These are phyloP conservation scores for Cladosporium sp. DNA, from an alignment of 2,329 filamentous ascomycete genomes.

Conservation along the genomic window DNA sequence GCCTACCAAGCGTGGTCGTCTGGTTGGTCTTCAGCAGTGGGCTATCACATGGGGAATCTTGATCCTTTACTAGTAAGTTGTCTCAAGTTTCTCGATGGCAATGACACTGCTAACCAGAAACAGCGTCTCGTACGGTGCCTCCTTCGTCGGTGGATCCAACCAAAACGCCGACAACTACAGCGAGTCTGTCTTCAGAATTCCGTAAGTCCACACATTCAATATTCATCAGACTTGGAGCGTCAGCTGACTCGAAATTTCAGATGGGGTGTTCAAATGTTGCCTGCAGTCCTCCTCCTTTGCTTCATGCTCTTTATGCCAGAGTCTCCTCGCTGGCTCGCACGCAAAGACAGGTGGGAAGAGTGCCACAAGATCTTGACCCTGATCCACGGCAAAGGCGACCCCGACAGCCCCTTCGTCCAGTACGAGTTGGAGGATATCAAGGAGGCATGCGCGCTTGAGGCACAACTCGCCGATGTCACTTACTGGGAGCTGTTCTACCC, in stretches of 20 bases:
- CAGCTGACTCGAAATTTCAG: slow-evolving; percentile 44
- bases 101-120: not conserved
- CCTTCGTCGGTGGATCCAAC: slow-evolving; percentile 53
- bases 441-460: slow-evolving; percentile 68
- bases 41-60: slow-evolving; percentile 66
- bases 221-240: not conserved
- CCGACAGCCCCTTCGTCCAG: slow-evolving; percentile 54
- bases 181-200: slow-evolving; percentile 52
- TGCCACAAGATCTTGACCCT: slow-evolving; percentile 43
- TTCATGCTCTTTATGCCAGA: slow-evolving; percentile 46
- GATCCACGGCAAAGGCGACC: slow-evolving; percentile 42
- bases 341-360: slow-evolving; percentile 49
- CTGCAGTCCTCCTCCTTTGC: slow-evolving; percentile 40
- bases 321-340: slow-evolving; percentile 48
- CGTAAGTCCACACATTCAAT: slow-evolving; percentile 35
- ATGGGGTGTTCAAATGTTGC: slow-evolving; percentile 46
- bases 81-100: not conserved
- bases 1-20: slow-evolving; percentile 57
- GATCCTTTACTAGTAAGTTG: slow-evolving; percentile 60
- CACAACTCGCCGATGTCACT: slow-evolving; percentile 67
- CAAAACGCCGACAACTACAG: slow-evolving; percentile 19
- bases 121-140: slow-evolving; percentile 62
- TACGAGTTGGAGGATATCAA: slow-evolving; percentile 72
- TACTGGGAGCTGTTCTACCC: slow-evolving; percentile 71
- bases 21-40: slow-evolving; percentile 71